These are phyloP conservation scores for bread wheat (Triticum aestivum) DNA, from an alignment of 176 grass and related monocot species.

Conservation along the genomic window DNA sequence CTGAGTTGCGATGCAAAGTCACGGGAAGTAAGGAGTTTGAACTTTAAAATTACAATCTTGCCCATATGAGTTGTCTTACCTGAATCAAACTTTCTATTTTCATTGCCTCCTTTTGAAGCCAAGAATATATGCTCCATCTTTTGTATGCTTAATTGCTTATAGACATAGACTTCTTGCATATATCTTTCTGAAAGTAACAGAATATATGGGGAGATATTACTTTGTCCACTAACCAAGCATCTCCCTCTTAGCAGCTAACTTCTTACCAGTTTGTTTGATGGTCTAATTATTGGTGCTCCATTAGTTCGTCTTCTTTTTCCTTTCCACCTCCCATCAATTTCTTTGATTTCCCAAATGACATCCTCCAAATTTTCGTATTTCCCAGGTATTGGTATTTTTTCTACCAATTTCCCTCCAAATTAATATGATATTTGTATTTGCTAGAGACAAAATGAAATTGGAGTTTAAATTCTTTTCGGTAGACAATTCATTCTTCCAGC, in stretches of 20 bases:
- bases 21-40: neutral
- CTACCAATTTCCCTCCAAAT: neutral
- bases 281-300: neutral
- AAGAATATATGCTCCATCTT: slow-evolving; percentile 36
- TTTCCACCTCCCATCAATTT: neutral
- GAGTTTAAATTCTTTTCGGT: neutral
- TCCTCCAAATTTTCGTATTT: neutral
- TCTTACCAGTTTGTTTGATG: neutral
- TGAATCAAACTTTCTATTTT: slow-evolving; percentile 1
- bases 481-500: neutral
- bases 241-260: slow-evolving; percentile 9
- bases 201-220: slow-evolving; percentile 27
- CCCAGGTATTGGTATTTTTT: neutral
- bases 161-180: neutral
- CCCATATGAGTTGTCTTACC: slow-evolving; percentile 11
- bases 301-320: neutral
- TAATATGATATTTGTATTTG: neutral
- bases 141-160: neutral
- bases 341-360: neutral
- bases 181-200: slow-evolving; percentile 33
- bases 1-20: neutral
- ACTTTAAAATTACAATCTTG: neutral
- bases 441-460: neutral
- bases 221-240: slow-evolving; percentile 20
- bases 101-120: slow-evolving; percentile 19